phyloP scores from a whole-genome alignment of 257 asterid species.

The Capsicum baccatum region DNA sequence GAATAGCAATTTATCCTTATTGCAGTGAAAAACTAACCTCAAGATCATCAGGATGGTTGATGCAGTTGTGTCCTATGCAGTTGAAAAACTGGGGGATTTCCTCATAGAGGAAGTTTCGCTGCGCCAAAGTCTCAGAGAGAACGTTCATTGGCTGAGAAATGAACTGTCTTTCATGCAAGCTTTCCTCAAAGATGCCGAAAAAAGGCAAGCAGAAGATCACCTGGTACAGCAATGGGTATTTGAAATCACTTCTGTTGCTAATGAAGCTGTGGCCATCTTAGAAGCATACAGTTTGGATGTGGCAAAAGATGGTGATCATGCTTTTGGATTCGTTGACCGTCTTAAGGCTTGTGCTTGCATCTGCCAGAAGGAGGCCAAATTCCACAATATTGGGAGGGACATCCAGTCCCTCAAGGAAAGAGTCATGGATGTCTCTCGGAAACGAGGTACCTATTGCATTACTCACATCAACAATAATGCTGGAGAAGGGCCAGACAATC shows the following conservation, averaged over 20 bases:
- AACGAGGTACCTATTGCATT: conserved; percentile 20
- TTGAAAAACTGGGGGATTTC: conserved; percentile 18
- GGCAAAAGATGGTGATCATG: neutral
- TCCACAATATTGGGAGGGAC: neutral
- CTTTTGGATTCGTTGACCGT: neutral
- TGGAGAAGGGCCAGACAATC: neutral
- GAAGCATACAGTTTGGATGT: conserved; percentile 11
- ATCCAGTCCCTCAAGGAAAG: conserved; percentile 31
- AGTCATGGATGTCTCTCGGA: conserved; percentile 19
- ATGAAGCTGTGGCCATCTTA: conserved; percentile 27
- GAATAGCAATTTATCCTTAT: neutral
- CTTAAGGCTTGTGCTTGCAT: conserved; percentile 25
- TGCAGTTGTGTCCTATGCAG: conserved; percentile 18
- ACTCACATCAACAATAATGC: neutral
- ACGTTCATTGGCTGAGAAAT: conserved; percentile 11
- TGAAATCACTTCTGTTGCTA: neutral
- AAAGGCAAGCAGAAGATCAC: neutral
- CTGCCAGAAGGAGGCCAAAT: neutral
- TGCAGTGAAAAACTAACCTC: neutral
- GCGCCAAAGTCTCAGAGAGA: neutral
- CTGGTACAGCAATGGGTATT: conserved; percentile 17
- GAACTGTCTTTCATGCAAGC: conserved; percentile 22
- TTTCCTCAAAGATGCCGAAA: conserved; percentile 26
- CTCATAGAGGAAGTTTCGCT: conserved; percentile 16
- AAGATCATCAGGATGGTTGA: neutral